These are phyloP conservation scores for Acaromyces ingoldii DNA, from an alignment of 1,284 basidiomycete genomes.

Conservation along the genomic window DNA sequence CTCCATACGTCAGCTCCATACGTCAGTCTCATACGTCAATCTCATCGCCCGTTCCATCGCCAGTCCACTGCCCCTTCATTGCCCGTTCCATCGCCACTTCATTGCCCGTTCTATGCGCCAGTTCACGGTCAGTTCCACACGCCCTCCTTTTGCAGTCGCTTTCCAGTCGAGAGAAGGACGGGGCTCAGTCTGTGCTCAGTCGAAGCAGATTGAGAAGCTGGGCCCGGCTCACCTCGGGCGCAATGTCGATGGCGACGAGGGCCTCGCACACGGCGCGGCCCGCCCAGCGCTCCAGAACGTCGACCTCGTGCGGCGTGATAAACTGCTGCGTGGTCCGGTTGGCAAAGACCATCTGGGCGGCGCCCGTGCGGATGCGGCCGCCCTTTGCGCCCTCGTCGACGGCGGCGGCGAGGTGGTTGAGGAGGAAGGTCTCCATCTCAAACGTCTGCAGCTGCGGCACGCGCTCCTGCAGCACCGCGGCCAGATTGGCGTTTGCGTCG, in stretches of 20 bases:
- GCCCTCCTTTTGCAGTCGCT: conserved; percentile 25
- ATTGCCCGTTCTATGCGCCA: too few species aligned
- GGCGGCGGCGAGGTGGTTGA: conserved; percentile 35
- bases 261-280: conserved; percentile 59
- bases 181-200: neutral
- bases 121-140: conserved; percentile 24
- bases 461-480: conserved; percentile 58
- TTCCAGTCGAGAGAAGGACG: neutral
- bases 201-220: neutral
- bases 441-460: conserved; percentile 57
- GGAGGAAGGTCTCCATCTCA: conserved; percentile 55
- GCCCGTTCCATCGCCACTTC: too few species aligned
- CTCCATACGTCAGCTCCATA: too few species aligned
- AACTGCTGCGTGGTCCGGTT: conserved; percentile 68
- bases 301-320: conserved; percentile 67
- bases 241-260: conserved; percentile 44
- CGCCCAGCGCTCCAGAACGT: conserved; percentile 64
- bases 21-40: too few species aligned
- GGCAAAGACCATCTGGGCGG: conserved; percentile 79
- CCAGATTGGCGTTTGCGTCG: conserved; percentile 66
- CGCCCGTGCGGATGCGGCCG: conserved; percentile 63
- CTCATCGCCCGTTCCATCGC: too few species aligned
- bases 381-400: conserved; percentile 25
- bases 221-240: conserved; percentile 18
- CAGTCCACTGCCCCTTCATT: too few species aligned